Percentiles rank a stretch among this genome's conserved stretches.
phyloP scores from a whole-genome alignment of 139 green algal genomes.

The Desmodesmus armatus region DNA sequence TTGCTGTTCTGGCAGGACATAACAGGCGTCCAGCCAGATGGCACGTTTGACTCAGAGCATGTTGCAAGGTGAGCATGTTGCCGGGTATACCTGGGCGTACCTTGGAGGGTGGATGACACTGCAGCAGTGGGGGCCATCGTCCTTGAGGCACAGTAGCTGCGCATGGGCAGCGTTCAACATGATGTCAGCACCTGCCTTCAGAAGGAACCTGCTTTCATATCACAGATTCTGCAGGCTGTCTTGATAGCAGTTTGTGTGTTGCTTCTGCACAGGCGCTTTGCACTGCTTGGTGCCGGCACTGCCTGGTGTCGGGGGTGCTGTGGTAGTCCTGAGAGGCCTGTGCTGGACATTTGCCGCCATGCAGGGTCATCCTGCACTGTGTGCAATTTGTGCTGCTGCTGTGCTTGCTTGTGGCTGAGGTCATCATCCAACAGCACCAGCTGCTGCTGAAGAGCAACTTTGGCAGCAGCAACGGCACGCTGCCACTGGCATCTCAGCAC shows the following conservation, averaged over 20 bases:
- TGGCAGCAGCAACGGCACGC: conserved; percentile 11
- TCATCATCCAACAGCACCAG: conserved; percentile 45
- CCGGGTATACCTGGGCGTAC: neutral
- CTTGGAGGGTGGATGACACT: neutral
- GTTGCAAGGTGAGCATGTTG: conserved; percentile 1
- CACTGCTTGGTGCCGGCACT: neutral
- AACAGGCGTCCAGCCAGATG: neutral
- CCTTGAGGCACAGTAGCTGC: neutral
- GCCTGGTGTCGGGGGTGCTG: neutral
- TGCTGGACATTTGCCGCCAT: neutral
- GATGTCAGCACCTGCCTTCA: neutral
- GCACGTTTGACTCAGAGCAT: conserved; percentile 28
- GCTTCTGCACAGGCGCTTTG: neutral
- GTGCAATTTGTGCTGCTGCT: conserved; percentile 41
- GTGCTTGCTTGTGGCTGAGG: conserved; percentile 26
- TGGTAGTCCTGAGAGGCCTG: too few species aligned
- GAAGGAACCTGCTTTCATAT: neutral
- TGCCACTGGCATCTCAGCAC: neutral
- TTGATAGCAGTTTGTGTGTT: neutral
- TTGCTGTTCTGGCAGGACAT: conserved; percentile 30
- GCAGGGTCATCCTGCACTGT: conserved; percentile 35
- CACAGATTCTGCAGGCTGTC: neutral
- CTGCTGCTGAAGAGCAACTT: conserved; percentile 28
- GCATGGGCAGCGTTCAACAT: neutral
- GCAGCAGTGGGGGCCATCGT: neutral